These are phyloP conservation scores for Discostella pseudostelligera DNA, from an alignment of 108 stramenopile species.

Conservation along the genomic window DNA sequence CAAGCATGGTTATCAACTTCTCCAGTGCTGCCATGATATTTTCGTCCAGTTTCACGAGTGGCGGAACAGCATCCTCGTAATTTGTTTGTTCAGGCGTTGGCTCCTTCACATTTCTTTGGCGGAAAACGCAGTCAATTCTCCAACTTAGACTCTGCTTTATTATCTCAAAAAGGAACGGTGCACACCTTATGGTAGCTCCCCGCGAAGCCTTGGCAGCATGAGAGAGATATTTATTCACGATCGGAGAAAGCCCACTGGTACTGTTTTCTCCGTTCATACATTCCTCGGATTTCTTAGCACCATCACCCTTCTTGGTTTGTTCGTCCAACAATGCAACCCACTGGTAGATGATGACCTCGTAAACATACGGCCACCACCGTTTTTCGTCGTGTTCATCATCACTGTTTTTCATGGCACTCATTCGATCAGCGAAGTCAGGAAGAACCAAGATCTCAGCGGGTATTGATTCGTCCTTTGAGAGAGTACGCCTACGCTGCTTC, in stretches of 20 bases:
- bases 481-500: conserved; percentile 13
- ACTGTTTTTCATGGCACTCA: conserved; percentile 46
- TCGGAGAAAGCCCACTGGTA: conserved; percentile 34
- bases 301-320: conserved; percentile 54
- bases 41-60: conserved; percentile 73
- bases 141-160: conserved; percentile 84
- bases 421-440: conserved; percentile 73
- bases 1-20: conserved; percentile 63
- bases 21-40: conserved; percentile 56
- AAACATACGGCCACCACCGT: conserved; percentile 86
- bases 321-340: conserved; percentile 77
- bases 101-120: conserved; percentile 19
- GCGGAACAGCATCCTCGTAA: conserved; percentile 38
- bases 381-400: conserved; percentile 25
- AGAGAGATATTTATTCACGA: conserved; percentile 47
- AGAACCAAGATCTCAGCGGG: conserved; percentile 26
- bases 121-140: conserved; percentile 58
- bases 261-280: neutral
- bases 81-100: conserved; percentile 12
- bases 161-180: conserved; percentile 84
- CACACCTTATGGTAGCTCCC: conserved; percentile 76
- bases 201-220: conserved; percentile 68
- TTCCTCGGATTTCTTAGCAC: conserved; percentile 18
- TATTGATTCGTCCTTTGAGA: conserved; percentile 5
- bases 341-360: conserved; percentile 87